A percentile compares a stretch with the other conserved stretches of the same genome.
phyloP scores from a whole-genome alignment of 192 early-diverging fungal species.

The Mortierella hygrophila region DNA sequence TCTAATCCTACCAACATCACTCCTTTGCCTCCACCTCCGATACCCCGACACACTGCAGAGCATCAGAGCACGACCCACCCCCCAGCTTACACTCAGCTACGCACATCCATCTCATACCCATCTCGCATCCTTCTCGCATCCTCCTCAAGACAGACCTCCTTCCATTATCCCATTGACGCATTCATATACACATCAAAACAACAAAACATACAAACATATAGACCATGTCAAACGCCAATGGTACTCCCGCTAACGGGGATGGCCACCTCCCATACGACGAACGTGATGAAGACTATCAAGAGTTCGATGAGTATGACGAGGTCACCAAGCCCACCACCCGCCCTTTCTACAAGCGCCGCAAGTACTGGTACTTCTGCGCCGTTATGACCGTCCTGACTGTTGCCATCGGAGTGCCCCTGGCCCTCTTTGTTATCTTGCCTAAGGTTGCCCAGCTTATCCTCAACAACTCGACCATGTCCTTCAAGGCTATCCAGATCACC shows the following conservation, averaged over 20 bases:
- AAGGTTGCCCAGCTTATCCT: constrained; percentile 62
- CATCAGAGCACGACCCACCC: constrained; percentile 9
- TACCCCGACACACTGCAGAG: constrained; percentile 5
- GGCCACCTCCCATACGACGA: constrained; percentile 45
- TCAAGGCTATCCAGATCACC: constrained; percentile 58
- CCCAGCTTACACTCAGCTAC: constrained; percentile 8
- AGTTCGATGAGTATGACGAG: constrained; percentile 60
- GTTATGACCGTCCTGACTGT: constrained; percentile 59
- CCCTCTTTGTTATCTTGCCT: constrained; percentile 68
- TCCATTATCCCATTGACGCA: not conserved
- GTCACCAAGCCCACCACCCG: constrained; percentile 48
- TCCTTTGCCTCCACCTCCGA: not conserved
- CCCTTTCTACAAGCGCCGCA: constrained; percentile 63
- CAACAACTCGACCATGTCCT: constrained; percentile 55
- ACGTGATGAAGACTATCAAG: constrained; percentile 49
- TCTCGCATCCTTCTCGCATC: too few relatives aligned
- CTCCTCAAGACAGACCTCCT: not conserved
- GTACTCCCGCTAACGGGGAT: constrained; percentile 25
- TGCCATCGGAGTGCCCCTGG: constrained; percentile 57
- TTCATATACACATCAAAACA: not conserved
- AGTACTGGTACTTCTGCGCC: constrained; percentile 66
- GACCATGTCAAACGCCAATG: constrained; percentile 16
- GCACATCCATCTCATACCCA: not conserved
- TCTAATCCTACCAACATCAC: not conserved
- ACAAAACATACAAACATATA: not conserved